Conservation (phyloP, 106 monocot species). For the Narthecium ossifragum region DNA sequence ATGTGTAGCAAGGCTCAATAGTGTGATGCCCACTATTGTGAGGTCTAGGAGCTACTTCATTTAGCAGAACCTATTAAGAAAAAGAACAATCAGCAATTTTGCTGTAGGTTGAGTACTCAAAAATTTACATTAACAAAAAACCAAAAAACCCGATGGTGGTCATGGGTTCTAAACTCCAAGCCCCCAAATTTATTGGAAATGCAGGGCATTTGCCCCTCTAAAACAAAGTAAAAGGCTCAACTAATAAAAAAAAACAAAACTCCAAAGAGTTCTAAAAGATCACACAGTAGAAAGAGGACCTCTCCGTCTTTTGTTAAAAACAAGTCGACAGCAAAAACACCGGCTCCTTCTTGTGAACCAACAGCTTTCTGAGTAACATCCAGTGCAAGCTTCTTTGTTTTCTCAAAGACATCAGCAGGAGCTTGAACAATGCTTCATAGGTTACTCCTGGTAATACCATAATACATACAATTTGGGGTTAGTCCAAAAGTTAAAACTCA, state of each 20-base stretch:
- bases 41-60: conserved; percentile 99
- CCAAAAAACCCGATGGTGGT: not conserved
- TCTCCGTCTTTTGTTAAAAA: conserved; percentile 73
- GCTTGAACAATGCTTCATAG: conserved; percentile 97
- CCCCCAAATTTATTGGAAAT: no score
- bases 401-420: conserved; percentile 72
- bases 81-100: no score
- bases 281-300: conserved; percentile 25
- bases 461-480: no score
- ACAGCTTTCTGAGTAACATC: conserved; percentile 74
- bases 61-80: conserved; percentile 92
- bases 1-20: conserved; percentile 95
- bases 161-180: no score
- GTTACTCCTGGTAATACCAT: conserved; percentile 80
- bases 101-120: no score
- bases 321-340: conserved; percentile 92
- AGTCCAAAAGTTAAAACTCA: no score
- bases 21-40: conserved; percentile 99
- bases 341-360: conserved; percentile 76
- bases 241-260: not conserved
- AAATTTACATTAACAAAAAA: not conserved
- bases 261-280: not conserved
- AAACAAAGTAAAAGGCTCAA: not conserved
- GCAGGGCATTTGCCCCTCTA: no score
- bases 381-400: conserved; percentile 47